Base-by-base conservation (phyloP, 2,329 filamentous ascomycete species). In the Sclerotinia glacialis region DNA sequence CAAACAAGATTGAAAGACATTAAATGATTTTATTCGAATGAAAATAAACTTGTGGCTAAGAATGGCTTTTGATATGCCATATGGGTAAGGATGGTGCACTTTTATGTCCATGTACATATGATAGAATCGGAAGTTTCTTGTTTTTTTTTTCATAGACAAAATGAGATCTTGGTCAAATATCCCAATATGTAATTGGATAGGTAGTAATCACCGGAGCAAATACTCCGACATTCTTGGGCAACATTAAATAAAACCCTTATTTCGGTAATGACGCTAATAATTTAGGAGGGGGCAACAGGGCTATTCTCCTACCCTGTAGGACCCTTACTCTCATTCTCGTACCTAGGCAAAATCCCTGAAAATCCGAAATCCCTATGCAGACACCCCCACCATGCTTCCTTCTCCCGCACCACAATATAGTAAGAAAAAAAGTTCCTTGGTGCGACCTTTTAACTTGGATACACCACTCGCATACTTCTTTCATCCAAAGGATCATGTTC, bases 401-500 rank as follows among this genome's bases (percentile, higher is more conserved):
- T 34, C 34, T 31, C 52, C 52, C 42, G 50, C 61, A 56, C 21
- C 53, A 37, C 44, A 54, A 46, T 58, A 46, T 47, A 23, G 21
- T 8, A 34, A 21, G 23, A 23, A 26, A 46, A 59, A 49, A 28
- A 31, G 37, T 12, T 23, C 28, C 16, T n/a, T 49, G n/a, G 44
- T 61, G 31, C 58, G 44, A 49, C 44, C 58, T 21, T 61, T 61
- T 61, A 61, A 61, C n/a, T 37, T 61, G 58, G 58, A 61, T 34
- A 49, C 12, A 40, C 46, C 63, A 42, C 34, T 49, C 21, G 44
- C 63, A 16, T 49, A 49, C 44, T 60, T 58, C 62, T 58, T 52
- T 50, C 2, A 44, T 49, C 12, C 42, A 16, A 40, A 61, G 47
- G 60, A 68, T 64, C 44, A 64, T 64, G 67, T 56, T 37, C 64